Base-by-base conservation (phyloP, 345 rosid species). In the Barbarea vulgaris region DNA sequence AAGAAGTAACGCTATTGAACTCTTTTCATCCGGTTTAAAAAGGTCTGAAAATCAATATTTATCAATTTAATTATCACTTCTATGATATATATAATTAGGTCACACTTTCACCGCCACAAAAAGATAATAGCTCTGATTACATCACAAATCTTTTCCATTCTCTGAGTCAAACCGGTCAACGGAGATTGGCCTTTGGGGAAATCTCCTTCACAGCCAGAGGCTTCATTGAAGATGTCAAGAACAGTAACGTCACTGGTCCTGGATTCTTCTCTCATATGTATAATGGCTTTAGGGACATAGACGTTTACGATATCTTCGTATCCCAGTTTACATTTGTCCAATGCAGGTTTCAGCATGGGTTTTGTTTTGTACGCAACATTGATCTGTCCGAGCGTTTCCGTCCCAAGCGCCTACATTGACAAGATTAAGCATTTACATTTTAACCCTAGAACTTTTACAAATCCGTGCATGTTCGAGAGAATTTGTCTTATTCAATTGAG, bases 291-390 rank as follows among this genome's bases (percentile, higher is more conserved):
- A 3, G 73, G 77, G 21, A 85, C 37, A 36, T 59, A 73, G 33
- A 55, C 78, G 63, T 81, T 68, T 24, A 84, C 73, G 22, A 85
- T 79, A 12, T 79, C 61, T 47, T 77, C 78, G 76, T 87, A 85
- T 5, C 50, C 15, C 6, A 19, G 48, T 36, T 42, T 76, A 73
- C 84, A 85, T n/a, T 77, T 61, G 39, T 70, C 73, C 44, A 86
- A 70, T 12, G 77, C 46, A 11, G 15, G 59, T 58, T 76, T 77
- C 36, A 82, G 3, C 31, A 39, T 61, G 3, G 81, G 83, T 39
- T 73, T 82, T 41, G 25, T 72, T 57, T 58, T 53, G 64, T 64
- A 69, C n/a, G 55, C 56, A 4, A 9, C 14, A 11, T 64, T 73
- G 68, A 83, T 86, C 24, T 69, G 70, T n/a, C 55, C 51, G 6